Conservation (phyloP, 169 alveolate genomes). For the Amoebophrya sp. region DNA sequence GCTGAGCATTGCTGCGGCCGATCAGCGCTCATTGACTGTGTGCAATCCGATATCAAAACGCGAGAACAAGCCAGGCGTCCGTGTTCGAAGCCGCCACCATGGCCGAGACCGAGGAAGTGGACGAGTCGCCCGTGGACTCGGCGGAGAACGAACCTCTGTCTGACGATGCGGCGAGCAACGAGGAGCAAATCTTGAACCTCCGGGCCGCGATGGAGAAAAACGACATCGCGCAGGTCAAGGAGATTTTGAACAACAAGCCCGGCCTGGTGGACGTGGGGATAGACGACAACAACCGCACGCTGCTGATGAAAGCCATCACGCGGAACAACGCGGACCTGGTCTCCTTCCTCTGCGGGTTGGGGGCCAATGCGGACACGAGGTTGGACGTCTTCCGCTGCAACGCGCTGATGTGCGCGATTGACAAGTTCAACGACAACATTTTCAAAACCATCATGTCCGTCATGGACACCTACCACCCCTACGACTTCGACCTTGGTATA, state of each 20-base stretch:
- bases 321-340: neutral
- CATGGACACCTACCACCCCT: neutral
- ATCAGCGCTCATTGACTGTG: too few species aligned
- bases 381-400: neutral
- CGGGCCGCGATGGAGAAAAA: neutral
- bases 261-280: neutral
- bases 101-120: too few species aligned
- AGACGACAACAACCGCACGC: neutral
- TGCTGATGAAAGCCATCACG: neutral
- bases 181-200: too few species aligned
- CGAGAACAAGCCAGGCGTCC: too few species aligned
- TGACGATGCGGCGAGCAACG: too few species aligned
- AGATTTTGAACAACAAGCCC: neutral
- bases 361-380: neutral
- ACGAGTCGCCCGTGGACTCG: too few species aligned
- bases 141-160: too few species aligned
- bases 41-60: too few species aligned
- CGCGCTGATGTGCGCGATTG: neutral
- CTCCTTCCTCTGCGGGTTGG: neutral
- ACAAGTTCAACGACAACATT: neutral
- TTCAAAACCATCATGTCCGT: neutral
- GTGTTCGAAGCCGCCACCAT: too few species aligned
- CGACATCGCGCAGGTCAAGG: neutral
- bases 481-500: neutral
- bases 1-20: too few species aligned